Evolutionary conservation across 1,284 basidiomycete genomes (phyloP).

Genomic region (Vanrija sp.): DNA sequence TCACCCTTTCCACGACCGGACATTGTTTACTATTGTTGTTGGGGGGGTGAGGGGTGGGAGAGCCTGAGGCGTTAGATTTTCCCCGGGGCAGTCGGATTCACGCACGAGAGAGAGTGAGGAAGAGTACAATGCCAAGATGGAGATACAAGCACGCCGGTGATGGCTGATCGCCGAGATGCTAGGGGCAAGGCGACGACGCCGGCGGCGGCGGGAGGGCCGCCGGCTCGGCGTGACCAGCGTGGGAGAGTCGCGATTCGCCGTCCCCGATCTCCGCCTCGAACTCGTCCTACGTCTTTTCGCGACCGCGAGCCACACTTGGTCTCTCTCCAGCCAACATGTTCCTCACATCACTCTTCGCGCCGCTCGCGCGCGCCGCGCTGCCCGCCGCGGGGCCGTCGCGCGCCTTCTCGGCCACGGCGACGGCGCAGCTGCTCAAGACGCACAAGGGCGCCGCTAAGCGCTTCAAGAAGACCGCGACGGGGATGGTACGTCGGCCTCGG

Average conservation of each 20-base stretch:
- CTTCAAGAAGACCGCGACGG: slow-evolving; percentile 30
- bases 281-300: neutral
- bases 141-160: neutral
- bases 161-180: neutral
- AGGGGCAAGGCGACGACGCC: too few relatives aligned
- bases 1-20: slow-evolving; percentile 68
- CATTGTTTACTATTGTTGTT: slow-evolving; percentile 50
- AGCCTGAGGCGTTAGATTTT: slow-evolving; percentile 2
- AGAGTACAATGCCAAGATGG: neutral
- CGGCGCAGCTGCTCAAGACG: slow-evolving; percentile 26
- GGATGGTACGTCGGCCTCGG: slow-evolving; percentile 22
- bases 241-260: neutral
- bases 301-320: neutral
- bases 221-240: neutral
- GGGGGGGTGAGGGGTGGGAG: slow-evolving; percentile 2
- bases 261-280: neutral
- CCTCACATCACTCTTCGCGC: neutral
- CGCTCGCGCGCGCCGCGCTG: neutral
- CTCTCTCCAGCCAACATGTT: neutral
- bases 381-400: slow-evolving; percentile 2
- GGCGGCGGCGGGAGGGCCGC: too few relatives aligned
- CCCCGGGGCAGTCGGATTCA: neutral
- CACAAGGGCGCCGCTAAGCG: slow-evolving; percentile 40
- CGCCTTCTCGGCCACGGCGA: slow-evolving; percentile 10
- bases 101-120: neutral